Evolutionary conservation across 192 early-diverging fungal species (phyloP).

Genomic region (Ambispora gerdemannii): DNA sequence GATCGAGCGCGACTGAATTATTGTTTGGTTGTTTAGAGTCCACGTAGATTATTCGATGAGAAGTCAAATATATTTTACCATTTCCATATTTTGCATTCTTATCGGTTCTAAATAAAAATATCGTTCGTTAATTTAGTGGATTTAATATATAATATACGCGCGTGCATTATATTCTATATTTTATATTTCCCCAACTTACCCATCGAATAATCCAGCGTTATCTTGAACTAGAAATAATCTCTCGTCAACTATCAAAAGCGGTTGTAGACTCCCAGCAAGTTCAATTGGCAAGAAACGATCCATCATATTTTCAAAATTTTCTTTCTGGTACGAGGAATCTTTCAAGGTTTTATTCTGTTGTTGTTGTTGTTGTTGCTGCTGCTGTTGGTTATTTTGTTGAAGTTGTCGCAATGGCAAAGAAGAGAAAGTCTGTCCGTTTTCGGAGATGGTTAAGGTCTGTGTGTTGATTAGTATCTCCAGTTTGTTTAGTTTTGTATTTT

Average conservation of each 20-base stretch:
- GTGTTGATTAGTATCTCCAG: too few species aligned
- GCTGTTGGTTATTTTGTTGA: too few species aligned
- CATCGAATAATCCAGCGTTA: slow-evolving; percentile 69
- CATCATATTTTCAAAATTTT: too few species aligned
- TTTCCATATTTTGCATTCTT: slow-evolving; percentile 64
- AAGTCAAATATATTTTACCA: slow-evolving; percentile 74
- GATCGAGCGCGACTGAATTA: slow-evolving; percentile 53
- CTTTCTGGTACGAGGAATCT: too few species aligned
- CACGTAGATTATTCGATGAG: slow-evolving; percentile 77
- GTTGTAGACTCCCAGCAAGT: slow-evolving; percentile 50
- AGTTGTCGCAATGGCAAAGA: too few species aligned
- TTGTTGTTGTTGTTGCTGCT: too few species aligned
- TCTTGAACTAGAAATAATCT: slow-evolving; percentile 55
- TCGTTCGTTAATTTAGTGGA: background rate
- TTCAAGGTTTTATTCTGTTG: too few species aligned
- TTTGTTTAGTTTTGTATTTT: too few species aligned
- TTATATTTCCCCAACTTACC: too few species aligned
- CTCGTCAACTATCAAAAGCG: slow-evolving; percentile 52
- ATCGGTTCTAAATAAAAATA: slow-evolving; percentile 42
- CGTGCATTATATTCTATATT: background rate
- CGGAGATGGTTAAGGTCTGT: too few species aligned
- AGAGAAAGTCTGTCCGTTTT: too few species aligned
- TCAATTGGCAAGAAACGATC: slow-evolving; percentile 45
- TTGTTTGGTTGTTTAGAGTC: slow-evolving; percentile 55
- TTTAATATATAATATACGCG: slow-evolving; percentile 15